phyloP scores from a whole-genome alignment of 352 stramenopile species.

The Phytophthora pini region DNA sequence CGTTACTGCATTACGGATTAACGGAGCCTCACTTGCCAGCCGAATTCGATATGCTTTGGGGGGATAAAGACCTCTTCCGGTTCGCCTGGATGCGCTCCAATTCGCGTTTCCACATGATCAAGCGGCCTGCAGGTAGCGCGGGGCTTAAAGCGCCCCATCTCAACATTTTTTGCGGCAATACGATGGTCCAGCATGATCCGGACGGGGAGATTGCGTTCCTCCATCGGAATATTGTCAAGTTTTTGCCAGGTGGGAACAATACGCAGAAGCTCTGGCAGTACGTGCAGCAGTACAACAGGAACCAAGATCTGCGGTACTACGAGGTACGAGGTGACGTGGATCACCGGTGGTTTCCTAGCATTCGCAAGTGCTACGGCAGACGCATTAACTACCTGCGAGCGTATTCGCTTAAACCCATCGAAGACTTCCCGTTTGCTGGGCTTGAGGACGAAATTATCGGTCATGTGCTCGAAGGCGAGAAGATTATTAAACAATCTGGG shows the following conservation, averaged over 20 bases:
- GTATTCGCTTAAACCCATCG: conserved; percentile 60
- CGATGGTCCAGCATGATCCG: conserved; percentile 74
- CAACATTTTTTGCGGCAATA: conserved; percentile 71
- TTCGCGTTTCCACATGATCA: conserved; percentile 75
- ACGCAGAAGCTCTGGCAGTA: conserved; percentile 50
- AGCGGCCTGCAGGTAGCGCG: conserved; percentile 49
- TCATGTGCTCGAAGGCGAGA: conserved; percentile 47
- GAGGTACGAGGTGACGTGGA: conserved; percentile 61
- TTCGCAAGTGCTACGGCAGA: conserved; percentile 66
- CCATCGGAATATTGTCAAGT: conserved; percentile 71
- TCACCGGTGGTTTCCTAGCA: conserved; percentile 60
- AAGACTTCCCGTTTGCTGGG: conserved; percentile 63
- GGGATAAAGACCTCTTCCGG: conserved; percentile 85
- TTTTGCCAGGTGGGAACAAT: conserved; percentile 43
- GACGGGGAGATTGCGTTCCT: conserved; percentile 58
- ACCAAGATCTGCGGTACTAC: conserved; percentile 49
- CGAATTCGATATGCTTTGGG: conserved; percentile 66
- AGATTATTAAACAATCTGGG: conserved; percentile 32
- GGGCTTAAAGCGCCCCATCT: conserved; percentile 45
- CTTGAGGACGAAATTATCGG: conserved; percentile 56
- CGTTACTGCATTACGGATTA: conserved; percentile 66
- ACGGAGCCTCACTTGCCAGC: conserved; percentile 47
- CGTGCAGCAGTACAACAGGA: conserved; percentile 58
- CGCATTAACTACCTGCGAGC: conserved; percentile 54
- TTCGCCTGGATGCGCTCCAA: conserved; percentile 80